A percentile compares a stretch with the other conserved stretches of the same genome.
Conservation (phyloP, 2,329 filamentous ascomycete genomes). For the Nemania sp. region DNA sequence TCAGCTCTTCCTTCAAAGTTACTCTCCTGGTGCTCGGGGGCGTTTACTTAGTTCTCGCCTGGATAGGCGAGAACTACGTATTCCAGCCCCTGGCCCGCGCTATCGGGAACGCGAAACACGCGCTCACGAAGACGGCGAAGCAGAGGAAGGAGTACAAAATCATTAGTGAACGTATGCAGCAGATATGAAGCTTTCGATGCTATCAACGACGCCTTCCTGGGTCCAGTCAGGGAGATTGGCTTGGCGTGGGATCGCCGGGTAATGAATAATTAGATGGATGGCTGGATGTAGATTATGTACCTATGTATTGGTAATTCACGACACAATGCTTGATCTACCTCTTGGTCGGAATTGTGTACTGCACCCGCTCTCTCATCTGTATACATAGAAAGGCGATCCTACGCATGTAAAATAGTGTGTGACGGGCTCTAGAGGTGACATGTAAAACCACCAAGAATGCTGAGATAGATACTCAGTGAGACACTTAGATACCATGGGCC, state of each 20-base stretch:
- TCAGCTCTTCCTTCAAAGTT: slow-evolving; percentile 72
- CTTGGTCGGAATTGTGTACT: too few species aligned
- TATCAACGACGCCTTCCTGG: neutral
- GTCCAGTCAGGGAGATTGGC: neutral
- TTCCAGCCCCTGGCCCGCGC: slow-evolving; percentile 70
- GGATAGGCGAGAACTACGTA: slow-evolving; percentile 70
- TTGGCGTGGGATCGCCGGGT: neutral
- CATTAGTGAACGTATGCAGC: slow-evolving; percentile 68
- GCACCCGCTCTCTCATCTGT: too few species aligned
- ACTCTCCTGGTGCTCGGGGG: slow-evolving; percentile 73
- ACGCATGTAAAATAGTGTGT: too few species aligned
- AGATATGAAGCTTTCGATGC: slow-evolving; percentile 52
- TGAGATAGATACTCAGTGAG: too few species aligned
- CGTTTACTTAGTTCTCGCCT: slow-evolving; percentile 69
- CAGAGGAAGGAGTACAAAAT: slow-evolving; percentile 87
- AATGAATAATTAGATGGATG: neutral
- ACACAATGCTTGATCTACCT: neutral
- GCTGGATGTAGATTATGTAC: neutral
- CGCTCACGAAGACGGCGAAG: slow-evolving; percentile 66
- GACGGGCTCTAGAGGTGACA: too few species aligned
- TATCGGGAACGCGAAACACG: slow-evolving; percentile 64
- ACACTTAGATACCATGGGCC: too few species aligned
- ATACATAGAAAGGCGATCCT: too few species aligned
- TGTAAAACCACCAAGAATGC: too few species aligned
- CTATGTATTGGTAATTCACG: neutral